A percentile compares a stretch with the other conserved stretches of the same genome.
Conservation (phyloP, 1,284 basidiomycete genomes). For the Puccinia coronata region DNA sequence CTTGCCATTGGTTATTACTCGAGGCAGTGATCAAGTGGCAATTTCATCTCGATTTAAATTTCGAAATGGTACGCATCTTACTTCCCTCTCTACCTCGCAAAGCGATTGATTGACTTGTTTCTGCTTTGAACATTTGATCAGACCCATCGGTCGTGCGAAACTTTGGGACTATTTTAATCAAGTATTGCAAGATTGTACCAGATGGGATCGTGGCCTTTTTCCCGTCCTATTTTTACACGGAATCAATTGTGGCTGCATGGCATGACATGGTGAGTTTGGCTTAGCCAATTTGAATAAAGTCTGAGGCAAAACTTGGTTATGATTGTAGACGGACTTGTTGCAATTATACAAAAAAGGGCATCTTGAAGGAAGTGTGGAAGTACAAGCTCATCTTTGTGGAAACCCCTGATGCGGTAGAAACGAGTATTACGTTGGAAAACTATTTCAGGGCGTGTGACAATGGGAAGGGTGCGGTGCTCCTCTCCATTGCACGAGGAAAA, state of each 20-base stretch:
- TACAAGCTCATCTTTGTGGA: constrained; percentile 99
- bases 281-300: neutral
- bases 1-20: constrained; percentile 91
- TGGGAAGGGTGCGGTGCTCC: constrained; percentile 89
- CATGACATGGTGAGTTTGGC: constrained; percentile 87
- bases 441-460: constrained; percentile 98
- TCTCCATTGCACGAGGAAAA: constrained; percentile 97
- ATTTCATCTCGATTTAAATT: constrained; percentile 99
- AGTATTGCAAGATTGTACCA: constrained; percentile 95
- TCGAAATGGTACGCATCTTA: constrained; percentile 65
- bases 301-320: neutral
- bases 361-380: constrained; percentile 99
- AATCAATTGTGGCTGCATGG: constrained; percentile 99
- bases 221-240: constrained; percentile 99
- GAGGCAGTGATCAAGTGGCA: constrained; percentile 96
- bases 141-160: constrained; percentile 98
- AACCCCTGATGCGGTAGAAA: constrained; percentile 98
- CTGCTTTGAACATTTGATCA: constrained; percentile 4
- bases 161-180: constrained; percentile 95
- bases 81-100: neutral
- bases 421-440: constrained; percentile 95
- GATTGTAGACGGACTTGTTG: neutral
- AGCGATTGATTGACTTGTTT: neutral
- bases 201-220: constrained; percentile 99
- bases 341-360: constrained; percentile 69